phyloP scores from a whole-genome alignment of 169 alveolate species.

The Plasmodium coatneyi region DNA sequence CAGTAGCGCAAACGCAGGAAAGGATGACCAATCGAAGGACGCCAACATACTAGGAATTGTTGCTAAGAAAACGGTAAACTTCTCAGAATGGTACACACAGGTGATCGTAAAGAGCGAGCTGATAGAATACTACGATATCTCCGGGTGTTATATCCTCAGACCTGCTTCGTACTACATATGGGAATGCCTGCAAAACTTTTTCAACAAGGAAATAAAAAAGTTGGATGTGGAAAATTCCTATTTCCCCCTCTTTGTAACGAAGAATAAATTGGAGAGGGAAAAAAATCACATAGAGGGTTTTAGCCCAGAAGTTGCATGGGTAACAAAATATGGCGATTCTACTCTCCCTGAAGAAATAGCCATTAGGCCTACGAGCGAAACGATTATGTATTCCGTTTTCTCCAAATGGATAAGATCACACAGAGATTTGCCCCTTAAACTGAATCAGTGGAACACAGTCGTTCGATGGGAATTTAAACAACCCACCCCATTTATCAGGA shows the following conservation, averaged over 20 bases:
- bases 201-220: conserved; percentile 92
- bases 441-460: conserved; percentile 97
- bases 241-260: conserved; percentile 97
- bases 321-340: conserved; percentile 96
- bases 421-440: conserved; percentile 98
- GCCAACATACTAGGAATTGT: conserved; percentile 83
- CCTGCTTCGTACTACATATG: conserved; percentile 98
- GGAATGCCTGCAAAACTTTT: conserved; percentile 95
- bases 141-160: conserved; percentile 99
- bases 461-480: conserved; percentile 99
- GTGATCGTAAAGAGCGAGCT: conserved; percentile 96
- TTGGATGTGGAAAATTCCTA: conserved; percentile 92
- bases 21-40: conserved; percentile 49
- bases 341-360: conserved; percentile 97
- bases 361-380: conserved; percentile 99
- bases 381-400: conserved; percentile 99
- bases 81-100: conserved; percentile 91
- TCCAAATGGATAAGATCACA: conserved; percentile 99
- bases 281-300: conserved; percentile 99
- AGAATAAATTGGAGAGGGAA: conserved; percentile 96
- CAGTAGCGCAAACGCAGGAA: not conserved
- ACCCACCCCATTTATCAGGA: conserved; percentile 99
- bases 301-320: conserved; percentile 99
- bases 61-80: conserved; percentile 85
- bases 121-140: conserved; percentile 98